Conservation (phyloP, 371 early-diverging fungal genomes). For the Dichotomocladium elegans region DNA sequence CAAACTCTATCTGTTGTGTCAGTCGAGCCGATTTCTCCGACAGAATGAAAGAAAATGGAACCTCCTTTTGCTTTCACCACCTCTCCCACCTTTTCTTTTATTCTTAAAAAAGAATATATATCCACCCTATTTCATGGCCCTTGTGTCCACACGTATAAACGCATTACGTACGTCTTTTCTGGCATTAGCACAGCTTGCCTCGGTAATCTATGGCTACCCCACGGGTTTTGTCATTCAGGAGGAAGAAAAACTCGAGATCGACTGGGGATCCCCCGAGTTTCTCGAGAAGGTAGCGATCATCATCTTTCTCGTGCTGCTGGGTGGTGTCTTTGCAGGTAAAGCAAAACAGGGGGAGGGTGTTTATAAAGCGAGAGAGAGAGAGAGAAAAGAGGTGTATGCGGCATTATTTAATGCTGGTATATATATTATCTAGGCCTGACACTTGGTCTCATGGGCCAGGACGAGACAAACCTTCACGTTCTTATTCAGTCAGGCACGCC, state of each 20-base stretch:
- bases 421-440: slow-evolving; percentile 60
- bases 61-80: no score
- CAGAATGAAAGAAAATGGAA: no score
- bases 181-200: slow-evolving; percentile 1
- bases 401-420: background rate
- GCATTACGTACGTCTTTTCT: slow-evolving; percentile 7
- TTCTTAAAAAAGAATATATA: no score
- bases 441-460: slow-evolving; percentile 80
- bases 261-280: slow-evolving; percentile 5
- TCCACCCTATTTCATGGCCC: slow-evolving; percentile 1
- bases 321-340: slow-evolving; percentile 77
- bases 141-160: slow-evolving; percentile 3
- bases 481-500: slow-evolving; percentile 67
- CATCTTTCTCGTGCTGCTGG: slow-evolving; percentile 54
- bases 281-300: slow-evolving; percentile 27
- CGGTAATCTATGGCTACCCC: slow-evolving; percentile 16
- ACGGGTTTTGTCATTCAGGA: slow-evolving; percentile 6
- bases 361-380: background rate
- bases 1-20: no score
- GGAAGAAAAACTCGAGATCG: background rate
- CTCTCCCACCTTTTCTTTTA: background rate
- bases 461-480: slow-evolving; percentile 64
- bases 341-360: background rate
- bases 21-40: no score
- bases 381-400: background rate